Conservation (phyloP, 2,329 filamentous ascomycete genomes). For the Ophiostoma ips region DNA sequence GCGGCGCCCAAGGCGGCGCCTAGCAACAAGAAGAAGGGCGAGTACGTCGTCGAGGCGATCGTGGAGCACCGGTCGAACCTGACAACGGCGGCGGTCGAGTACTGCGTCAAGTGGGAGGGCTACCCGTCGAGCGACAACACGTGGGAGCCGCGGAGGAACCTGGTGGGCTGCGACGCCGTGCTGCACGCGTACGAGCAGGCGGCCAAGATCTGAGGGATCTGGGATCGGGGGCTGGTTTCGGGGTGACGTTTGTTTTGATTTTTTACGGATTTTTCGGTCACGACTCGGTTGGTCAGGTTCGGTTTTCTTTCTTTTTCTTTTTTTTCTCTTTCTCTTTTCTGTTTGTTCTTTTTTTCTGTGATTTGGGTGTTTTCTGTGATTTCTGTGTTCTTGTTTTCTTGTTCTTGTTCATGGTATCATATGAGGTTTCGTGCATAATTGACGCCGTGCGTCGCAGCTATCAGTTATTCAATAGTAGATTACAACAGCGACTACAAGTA, state of each 20-base stretch:
- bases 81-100: slow-evolving; percentile 26
- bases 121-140: slow-evolving; percentile 31
- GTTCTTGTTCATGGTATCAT: not conserved
- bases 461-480: too few relatives aligned
- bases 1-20: slow-evolving; percentile 7
- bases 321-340: not conserved
- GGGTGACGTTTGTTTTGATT: too few relatives aligned
- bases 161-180: slow-evolving; percentile 25
- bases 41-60: slow-evolving; percentile 36
- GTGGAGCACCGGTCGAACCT: slow-evolving; percentile 26
- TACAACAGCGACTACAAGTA: too few relatives aligned
- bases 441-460: too few relatives aligned
- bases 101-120: slow-evolving; percentile 40
- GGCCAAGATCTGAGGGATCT: slow-evolving; percentile 7
- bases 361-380: too few relatives aligned
- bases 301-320: not conserved
- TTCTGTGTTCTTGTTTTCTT: not conserved
- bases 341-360: not conserved
- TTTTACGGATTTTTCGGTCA: too few relatives aligned
- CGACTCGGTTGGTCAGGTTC: too few relatives aligned
- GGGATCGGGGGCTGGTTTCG: too few relatives aligned
- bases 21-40: slow-evolving; percentile 11
- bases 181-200: slow-evolving; percentile 25
- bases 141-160: slow-evolving; percentile 37
- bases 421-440: too few relatives aligned